phyloP scores from a whole-genome alignment of 2,329 filamentous ascomycete genomes.

The Pseudogymnoascus pannorum region DNA sequence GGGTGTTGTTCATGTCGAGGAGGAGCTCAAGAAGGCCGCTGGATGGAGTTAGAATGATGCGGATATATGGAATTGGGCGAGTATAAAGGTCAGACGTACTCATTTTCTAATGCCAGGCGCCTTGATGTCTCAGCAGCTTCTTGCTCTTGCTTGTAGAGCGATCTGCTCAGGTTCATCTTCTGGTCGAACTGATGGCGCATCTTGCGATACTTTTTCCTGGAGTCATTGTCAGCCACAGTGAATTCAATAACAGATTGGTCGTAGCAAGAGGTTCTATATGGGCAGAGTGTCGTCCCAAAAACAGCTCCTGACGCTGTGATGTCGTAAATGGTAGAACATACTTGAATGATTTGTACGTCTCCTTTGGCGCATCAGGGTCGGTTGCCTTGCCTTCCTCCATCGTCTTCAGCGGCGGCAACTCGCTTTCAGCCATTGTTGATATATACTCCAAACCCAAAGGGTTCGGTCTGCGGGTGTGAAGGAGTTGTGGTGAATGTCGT shows the following conservation, averaged over 20 bases:
- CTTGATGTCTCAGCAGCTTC: slow-evolving; percentile 74
- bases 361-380: slow-evolving; percentile 22
- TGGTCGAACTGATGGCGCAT: slow-evolving; percentile 74
- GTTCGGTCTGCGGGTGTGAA: background rate
- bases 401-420: slow-evolving; percentile 3
- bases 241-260: background rate
- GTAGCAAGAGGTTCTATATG: background rate
- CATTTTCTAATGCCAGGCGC: slow-evolving; percentile 82
- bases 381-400: slow-evolving; percentile 16
- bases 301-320: background rate
- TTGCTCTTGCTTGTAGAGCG: slow-evolving; percentile 73
- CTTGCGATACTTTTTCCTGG: slow-evolving; percentile 94
- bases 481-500: slow-evolving; percentile 1
- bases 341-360: slow-evolving; percentile 33
- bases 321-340: slow-evolving; percentile 19
- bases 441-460: background rate
- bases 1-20: slow-evolving; percentile 78
- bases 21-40: slow-evolving; percentile 86
- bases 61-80: background rate
- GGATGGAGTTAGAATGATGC: slow-evolving; percentile 15
- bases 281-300: background rate
- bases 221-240: slow-evolving; percentile 26
- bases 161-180: slow-evolving; percentile 73
- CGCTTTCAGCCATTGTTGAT: background rate
- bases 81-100: slow-evolving; percentile 52